Evolutionary conservation across 1,139 yeast species (phyloP).

Genomic region (Suhomyces yuchorum): DNA sequence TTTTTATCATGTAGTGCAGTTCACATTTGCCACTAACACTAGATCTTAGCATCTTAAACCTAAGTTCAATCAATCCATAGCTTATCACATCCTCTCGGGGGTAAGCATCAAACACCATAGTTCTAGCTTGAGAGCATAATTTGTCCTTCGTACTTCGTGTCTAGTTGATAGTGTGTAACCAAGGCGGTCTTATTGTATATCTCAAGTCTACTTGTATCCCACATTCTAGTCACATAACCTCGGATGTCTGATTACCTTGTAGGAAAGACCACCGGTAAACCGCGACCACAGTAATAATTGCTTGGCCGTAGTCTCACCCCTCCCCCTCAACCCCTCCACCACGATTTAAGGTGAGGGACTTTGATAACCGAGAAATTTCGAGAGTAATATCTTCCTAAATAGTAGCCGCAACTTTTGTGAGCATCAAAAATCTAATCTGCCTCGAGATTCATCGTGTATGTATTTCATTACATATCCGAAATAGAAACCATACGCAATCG

Average conservation of each 20-base stretch:
- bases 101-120: too few relatives aligned
- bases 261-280: not conserved
- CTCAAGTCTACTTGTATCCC: not conserved
- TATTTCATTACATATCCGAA: not conserved
- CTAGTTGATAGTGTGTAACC: not conserved
- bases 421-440: not conserved
- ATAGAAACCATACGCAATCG: not conserved
- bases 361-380: slow-evolving; percentile 1
- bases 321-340: slow-evolving; percentile 1
- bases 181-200: not conserved
- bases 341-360: not conserved
- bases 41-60: too few relatives aligned
- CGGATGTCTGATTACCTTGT: not conserved
- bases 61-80: too few relatives aligned
- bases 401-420: not conserved
- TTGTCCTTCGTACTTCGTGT: too few relatives aligned
- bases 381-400: not conserved
- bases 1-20: not conserved
- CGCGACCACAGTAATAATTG: not conserved
- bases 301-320: not conserved
- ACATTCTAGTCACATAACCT: not conserved
- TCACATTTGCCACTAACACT: too few relatives aligned
- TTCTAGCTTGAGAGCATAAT: too few relatives aligned
- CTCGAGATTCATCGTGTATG: slow-evolving; percentile 1
- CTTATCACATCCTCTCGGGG: not conserved